Evolutionary conservation across 2,329 filamentous ascomycete species (phyloP).

Genomic region (Cryphonectria japonica): DNA sequence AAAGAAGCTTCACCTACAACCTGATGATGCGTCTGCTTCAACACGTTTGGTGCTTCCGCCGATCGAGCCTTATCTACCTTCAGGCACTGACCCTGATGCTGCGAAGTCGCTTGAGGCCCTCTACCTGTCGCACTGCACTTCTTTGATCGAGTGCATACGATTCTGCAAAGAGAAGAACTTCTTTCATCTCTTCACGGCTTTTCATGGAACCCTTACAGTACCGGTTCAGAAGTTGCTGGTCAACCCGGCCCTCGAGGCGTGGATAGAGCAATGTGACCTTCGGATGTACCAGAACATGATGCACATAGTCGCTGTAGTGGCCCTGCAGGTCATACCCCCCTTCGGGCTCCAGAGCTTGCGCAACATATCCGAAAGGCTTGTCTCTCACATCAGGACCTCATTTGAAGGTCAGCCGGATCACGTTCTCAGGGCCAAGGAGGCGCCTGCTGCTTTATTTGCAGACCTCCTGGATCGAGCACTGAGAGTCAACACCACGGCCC

Average conservation of each 20-base stretch:
- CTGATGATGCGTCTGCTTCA: conserved; percentile 63
- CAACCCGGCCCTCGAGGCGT: conserved; percentile 78
- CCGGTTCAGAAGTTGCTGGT: conserved; percentile 92
- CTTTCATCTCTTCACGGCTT: conserved; percentile 91
- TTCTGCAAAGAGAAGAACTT: conserved; percentile 98
- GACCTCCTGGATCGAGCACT: conserved; percentile 84
- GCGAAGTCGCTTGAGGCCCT: conserved; percentile 84
- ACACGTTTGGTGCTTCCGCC: conserved; percentile 80
- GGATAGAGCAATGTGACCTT: conserved; percentile 96
- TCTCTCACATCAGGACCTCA: conserved; percentile 79
- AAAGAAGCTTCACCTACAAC: conserved; percentile 63
- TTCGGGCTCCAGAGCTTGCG: conserved; percentile 84
- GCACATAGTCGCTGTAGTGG: conserved; percentile 84
- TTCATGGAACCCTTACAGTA: conserved; percentile 94
- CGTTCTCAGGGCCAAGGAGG: conserved; percentile 83
- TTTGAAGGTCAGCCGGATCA: conserved; percentile 86
- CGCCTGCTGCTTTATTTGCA: conserved; percentile 86
- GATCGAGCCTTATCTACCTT: conserved; percentile 79
- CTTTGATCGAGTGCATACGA: conserved; percentile 90
- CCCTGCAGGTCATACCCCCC: conserved; percentile 87
- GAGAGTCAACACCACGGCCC: conserved; percentile 89
- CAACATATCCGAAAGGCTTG: conserved; percentile 81
- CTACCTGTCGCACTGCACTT: conserved; percentile 94
- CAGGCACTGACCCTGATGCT: conserved; percentile 82
- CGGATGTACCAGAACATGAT: conserved; percentile 97